A percentile compares a stretch with the other conserved stretches of the same genome.
Evolutionary conservation across 352 stramenopile genomes (phyloP).

Genomic region (Phytophthora pluvialis): DNA sequence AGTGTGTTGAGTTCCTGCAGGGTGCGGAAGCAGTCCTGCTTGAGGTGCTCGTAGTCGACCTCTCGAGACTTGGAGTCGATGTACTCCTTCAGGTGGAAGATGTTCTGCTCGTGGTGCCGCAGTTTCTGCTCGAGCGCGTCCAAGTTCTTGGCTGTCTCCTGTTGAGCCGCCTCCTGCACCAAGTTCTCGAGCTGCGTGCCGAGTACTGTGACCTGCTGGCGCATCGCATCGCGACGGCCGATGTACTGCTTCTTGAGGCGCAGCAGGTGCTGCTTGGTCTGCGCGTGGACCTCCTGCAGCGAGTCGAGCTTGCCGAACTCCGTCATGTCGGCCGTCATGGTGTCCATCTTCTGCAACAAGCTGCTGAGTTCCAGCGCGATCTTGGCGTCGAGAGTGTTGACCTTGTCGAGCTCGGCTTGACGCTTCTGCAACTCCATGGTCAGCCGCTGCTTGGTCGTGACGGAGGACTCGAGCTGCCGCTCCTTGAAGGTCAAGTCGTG

Average conservation of each 20-base stretch:
- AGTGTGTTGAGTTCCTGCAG: constrained; percentile 81
- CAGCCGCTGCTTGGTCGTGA: constrained; percentile 89
- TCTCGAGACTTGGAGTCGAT: constrained; percentile 89
- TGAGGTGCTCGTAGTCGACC: constrained; percentile 90
- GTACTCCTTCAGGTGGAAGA: constrained; percentile 92
- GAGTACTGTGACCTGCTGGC: constrained; percentile 79
- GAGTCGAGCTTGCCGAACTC: constrained; percentile 91
- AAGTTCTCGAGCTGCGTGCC: constrained; percentile 73
- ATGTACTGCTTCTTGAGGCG: constrained; percentile 88
- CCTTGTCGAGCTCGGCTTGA: constrained; percentile 90
- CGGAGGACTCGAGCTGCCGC: constrained; percentile 90
- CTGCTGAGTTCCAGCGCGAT: constrained; percentile 85
- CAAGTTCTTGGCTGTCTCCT: constrained; percentile 83
- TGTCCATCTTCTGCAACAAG: constrained; percentile 86
- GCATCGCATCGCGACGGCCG: constrained; percentile 82
- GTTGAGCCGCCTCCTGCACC: constrained; percentile 72
- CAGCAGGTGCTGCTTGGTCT: constrained; percentile 81
- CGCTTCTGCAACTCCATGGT: constrained; percentile 88
- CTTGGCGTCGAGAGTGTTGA: constrained; percentile 91
- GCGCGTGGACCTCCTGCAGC: constrained; percentile 78
- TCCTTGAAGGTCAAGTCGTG: constrained; percentile 92
- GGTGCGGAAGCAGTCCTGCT: constrained; percentile 80
- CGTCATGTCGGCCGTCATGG: constrained; percentile 88
- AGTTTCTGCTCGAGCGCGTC: constrained; percentile 91
- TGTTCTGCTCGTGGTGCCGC: constrained; percentile 92